These are phyloP conservation scores for Nidula niveotomentosa DNA, from an alignment of 1,284 basidiomycete genomes.

Conservation along the genomic window DNA sequence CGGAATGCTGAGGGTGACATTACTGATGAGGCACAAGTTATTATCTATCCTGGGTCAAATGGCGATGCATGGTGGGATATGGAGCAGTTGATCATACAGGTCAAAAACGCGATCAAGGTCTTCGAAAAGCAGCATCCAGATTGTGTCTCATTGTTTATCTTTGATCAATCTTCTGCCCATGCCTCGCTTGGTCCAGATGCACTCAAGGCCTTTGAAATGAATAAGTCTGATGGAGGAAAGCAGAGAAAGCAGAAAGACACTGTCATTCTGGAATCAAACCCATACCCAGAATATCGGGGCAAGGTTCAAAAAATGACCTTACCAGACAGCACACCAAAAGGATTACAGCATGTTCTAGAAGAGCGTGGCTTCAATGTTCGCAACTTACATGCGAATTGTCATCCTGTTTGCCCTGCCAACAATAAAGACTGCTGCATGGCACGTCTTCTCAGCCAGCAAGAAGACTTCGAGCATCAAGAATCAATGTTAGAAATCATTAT, in stretches of 20 bases:
- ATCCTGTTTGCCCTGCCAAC: slow-evolving; percentile 22
- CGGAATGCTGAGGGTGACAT: slow-evolving; percentile 12
- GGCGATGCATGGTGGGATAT: slow-evolving; percentile 18
- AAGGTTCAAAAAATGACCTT: slow-evolving; percentile 23
- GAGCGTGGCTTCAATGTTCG: slow-evolving; percentile 27
- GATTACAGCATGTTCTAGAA: slow-evolving; percentile 25
- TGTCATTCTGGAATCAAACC: slow-evolving; percentile 25
- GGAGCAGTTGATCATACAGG: slow-evolving; percentile 15
- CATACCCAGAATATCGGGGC: slow-evolving; percentile 11
- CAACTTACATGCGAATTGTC: slow-evolving; percentile 13
- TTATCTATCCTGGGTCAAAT: slow-evolving; percentile 16
- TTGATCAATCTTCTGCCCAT: slow-evolving; percentile 9
- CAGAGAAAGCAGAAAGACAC: slow-evolving; percentile 20
- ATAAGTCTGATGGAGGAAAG: no score
- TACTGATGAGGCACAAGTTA: slow-evolving; percentile 8
- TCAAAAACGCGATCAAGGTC: slow-evolving; percentile 14
- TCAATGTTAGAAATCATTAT: slow-evolving; percentile 13
- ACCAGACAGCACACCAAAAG: slow-evolving; percentile 21
- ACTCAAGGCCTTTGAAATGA: slow-evolving; percentile 13
- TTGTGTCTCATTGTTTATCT: slow-evolving; percentile 22
- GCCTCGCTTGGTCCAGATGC: slow-evolving; percentile 21
- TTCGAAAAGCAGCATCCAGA: slow-evolving; percentile 18
- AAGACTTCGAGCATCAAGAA: slow-evolving; percentile 29
- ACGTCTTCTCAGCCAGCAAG: slow-evolving; percentile 25
- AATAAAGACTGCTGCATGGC: slow-evolving; percentile 30